These are phyloP conservation scores for Pythium sukuiense DNA, from an alignment of 352 stramenopile genomes.

Conservation along the genomic window DNA sequence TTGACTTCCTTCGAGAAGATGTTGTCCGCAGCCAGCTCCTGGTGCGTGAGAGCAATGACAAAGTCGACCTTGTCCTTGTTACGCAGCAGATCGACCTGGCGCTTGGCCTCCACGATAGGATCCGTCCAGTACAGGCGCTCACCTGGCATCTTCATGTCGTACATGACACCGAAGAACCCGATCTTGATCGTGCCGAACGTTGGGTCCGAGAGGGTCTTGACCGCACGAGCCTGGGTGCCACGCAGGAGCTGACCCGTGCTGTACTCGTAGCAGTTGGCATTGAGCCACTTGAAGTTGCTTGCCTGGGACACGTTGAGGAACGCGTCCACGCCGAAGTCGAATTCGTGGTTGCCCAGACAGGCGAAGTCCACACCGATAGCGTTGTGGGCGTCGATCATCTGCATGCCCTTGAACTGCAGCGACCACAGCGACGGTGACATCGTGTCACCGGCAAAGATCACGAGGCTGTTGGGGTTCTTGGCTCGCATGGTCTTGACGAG, in stretches of 20 bases:
- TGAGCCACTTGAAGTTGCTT: conserved; percentile 70
- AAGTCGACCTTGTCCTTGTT: conserved; percentile 56
- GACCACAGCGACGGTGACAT: conserved; percentile 84
- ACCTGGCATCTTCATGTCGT: conserved; percentile 68
- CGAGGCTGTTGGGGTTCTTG: conserved; percentile 64
- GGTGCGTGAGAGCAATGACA: conserved; percentile 73
- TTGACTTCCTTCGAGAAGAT: conserved; percentile 60
- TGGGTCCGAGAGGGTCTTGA: conserved; percentile 46
- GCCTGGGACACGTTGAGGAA: conserved; percentile 64
- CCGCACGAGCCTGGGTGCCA: conserved; percentile 44
- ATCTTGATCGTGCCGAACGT: conserved; percentile 52
- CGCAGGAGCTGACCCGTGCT: conserved; percentile 43
- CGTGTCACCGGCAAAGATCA: conserved; percentile 78
- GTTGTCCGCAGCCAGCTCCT: conserved; percentile 71
- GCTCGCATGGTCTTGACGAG: conserved; percentile 56
- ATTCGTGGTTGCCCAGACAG: conserved; percentile 77
- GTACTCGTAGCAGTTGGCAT: conserved; percentile 71
- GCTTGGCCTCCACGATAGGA: conserved; percentile 51
- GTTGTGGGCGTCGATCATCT: conserved; percentile 80
- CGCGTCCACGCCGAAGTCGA: conserved; percentile 75
- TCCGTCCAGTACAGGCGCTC: conserved; percentile 69
- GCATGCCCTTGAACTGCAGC: conserved; percentile 72
- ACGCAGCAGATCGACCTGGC: conserved; percentile 39
- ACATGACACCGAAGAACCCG: conserved; percentile 76
- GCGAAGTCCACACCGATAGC: conserved; percentile 72